Conservation (phyloP, 768 basidiomycete genomes). For the Pleurotus citrinopileatus region DNA sequence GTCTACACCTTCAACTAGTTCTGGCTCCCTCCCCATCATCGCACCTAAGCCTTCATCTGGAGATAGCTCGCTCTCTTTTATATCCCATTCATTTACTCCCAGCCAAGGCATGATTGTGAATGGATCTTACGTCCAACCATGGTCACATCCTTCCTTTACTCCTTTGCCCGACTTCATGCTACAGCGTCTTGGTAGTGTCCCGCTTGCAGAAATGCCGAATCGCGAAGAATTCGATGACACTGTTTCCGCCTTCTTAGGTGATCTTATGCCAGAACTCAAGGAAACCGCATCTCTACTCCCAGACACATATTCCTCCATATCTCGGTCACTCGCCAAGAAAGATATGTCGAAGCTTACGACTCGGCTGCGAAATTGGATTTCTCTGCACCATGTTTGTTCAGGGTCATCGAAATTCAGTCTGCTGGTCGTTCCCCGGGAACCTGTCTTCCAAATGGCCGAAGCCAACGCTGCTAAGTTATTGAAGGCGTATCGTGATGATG, state of each 20-base stretch:
- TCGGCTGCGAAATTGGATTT: constrained; percentile 46
- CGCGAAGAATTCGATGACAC: constrained; percentile 50
- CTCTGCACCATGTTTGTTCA: constrained; percentile 57
- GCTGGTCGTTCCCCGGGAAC: constrained; percentile 58
- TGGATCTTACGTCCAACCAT: constrained; percentile 49
- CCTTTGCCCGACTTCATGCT: constrained; percentile 57
- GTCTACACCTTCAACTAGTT: neutral
- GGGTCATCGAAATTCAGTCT: constrained; percentile 59
- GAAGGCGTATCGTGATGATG: constrained; percentile 42
- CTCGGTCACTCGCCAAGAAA: constrained; percentile 43
- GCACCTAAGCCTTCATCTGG: constrained; percentile 4
- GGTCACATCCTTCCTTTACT: constrained; percentile 56
- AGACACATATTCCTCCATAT: constrained; percentile 52
- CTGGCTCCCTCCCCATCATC: neutral
- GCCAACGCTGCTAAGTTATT: constrained; percentile 50
- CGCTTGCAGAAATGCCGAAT: constrained; percentile 58
- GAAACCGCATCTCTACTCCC: constrained; percentile 59
- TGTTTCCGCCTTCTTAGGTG: constrained; percentile 45
- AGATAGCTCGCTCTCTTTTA: constrained; percentile 33
- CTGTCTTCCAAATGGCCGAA: constrained; percentile 48
- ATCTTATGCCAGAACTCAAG: constrained; percentile 50
- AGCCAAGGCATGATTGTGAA: constrained; percentile 36
- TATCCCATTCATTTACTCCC: constrained; percentile 37
- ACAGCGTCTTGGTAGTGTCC: constrained; percentile 50
- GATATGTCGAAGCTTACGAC: constrained; percentile 33